phyloP scores from a whole-genome alignment of 2,329 filamentous ascomycete genomes.

The Ophiosphaerella herpotricha region DNA sequence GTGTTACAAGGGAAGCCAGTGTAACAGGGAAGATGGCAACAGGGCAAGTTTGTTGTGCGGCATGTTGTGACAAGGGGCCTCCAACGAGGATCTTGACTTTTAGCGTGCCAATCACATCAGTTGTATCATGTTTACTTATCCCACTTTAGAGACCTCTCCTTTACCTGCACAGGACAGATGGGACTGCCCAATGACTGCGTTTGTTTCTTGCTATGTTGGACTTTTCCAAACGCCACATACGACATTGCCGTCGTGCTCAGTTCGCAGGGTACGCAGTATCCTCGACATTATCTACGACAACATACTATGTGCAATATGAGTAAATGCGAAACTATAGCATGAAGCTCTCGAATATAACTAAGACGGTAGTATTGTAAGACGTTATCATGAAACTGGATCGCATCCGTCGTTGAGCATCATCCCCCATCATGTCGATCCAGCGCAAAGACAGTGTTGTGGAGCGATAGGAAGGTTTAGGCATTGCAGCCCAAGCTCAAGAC shows the following conservation, averaged over 20 bases:
- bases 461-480: too few relatives aligned
- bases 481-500: too few relatives aligned
- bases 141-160: neutral
- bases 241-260: neutral
- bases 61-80: slow-evolving; percentile 3
- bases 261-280: neutral
- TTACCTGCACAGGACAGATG: too few relatives aligned
- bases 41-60: slow-evolving; percentile 9
- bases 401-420: neutral
- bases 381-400: too few relatives aligned
- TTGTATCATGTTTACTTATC: neutral
- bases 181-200: neutral
- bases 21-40: neutral
- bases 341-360: neutral
- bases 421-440: neutral
- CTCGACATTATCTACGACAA: too few relatives aligned
- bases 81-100: neutral
- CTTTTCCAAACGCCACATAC: neutral
- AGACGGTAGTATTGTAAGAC: too few relatives aligned
- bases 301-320: too few relatives aligned
- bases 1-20: slow-evolving; percentile 4
- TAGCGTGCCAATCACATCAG: slow-evolving; percentile 3
- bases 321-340: neutral
- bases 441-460: too few relatives aligned
- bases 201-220: neutral